Evolutionary conservation across 495 filamentous ascomycete genomes (phyloP), one percentile per base, ranked within the genome.

Genomic region (Chaetomium tenue): DNA sequence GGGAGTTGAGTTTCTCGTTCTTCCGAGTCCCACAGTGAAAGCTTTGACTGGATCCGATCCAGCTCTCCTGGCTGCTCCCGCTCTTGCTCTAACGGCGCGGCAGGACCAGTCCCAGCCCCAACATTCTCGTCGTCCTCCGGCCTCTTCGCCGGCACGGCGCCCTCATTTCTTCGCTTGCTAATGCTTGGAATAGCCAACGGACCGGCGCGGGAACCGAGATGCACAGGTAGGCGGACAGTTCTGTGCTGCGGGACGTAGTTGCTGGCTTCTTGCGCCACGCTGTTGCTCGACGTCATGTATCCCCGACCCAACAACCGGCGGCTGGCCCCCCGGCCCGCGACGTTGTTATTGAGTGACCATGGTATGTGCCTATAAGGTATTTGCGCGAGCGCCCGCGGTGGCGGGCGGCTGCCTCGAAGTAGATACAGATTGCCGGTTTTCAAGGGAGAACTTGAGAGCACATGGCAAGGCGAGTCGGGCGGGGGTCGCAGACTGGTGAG

Each of bases 251-350:
- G 23, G 25, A n/a, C 22, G 22, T 23, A 20, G 16, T 18, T 1
- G 8, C 4, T n/a, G 46, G 46, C 6, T 50, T 33, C 39, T 18
- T 58, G 53, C 6, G 33, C 5, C 28, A 23, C 15, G n/a, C 1
- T 15, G 46, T 5, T 12, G 22, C 5, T 44, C 12, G 57, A 33
- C 22, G 50, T 56, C 16, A 61, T 46, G 39, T 51, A 50, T 7
- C 59, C 20, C 15, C 33, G 23, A 51, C 51, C 67, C 46, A 64
- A 70, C 40, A 74, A 30, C 54, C 53, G 56, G 60, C 61, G 60
- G 62, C 18, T 78, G 81, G 81, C 82, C 79, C 75, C 82, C 79
- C 79, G 81, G 82, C 81, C 82, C 71, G 59, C 79, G 46, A 28
- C 62, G 47, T 65, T 68, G 81, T 77, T 81, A 84, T 78, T 78